Conservation (phyloP, 2,329 filamentous ascomycete species). For the Magnaporthiopsis incrustans region DNA sequence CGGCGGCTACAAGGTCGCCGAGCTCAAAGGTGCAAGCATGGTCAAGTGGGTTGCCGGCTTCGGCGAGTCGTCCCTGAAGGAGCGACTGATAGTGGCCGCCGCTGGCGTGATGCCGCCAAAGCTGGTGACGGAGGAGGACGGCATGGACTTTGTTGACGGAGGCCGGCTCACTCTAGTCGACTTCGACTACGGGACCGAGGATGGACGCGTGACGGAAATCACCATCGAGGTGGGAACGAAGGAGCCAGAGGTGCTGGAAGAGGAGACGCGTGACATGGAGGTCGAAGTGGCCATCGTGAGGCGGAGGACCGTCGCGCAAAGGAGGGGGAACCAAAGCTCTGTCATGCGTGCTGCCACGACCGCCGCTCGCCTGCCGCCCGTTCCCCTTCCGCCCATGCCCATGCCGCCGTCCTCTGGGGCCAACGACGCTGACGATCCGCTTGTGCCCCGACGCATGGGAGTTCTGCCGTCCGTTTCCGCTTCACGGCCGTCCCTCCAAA, state of each 20-base stretch:
- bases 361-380: slow-evolving; percentile 23
- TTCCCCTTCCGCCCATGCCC: slow-evolving; percentile 8
- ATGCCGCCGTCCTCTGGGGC: slow-evolving; percentile 10
- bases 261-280: slow-evolving; percentile 66
- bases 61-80: slow-evolving; percentile 37
- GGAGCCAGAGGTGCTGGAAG: slow-evolving; percentile 61
- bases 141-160: slow-evolving; percentile 68
- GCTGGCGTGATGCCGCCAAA: slow-evolving; percentile 56
- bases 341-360: slow-evolving; percentile 43
- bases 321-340: slow-evolving; percentile 38
- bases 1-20: slow-evolving; percentile 55
- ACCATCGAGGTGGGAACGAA: slow-evolving; percentile 68
- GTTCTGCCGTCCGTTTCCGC: slow-evolving; percentile 18
- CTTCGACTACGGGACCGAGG: slow-evolving; percentile 54
- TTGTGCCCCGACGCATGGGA: slow-evolving; percentile 42
- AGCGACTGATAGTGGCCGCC: slow-evolving; percentile 62
- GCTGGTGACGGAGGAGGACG: slow-evolving; percentile 58
- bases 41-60: slow-evolving; percentile 64
- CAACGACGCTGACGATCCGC: slow-evolving; percentile 40
- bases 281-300: slow-evolving; percentile 73
- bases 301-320: slow-evolving; percentile 62
- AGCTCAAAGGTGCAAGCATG: slow-evolving; percentile 57
- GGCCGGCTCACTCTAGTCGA: slow-evolving; percentile 66
- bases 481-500: slow-evolving; percentile 2
- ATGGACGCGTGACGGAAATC: slow-evolving; percentile 50